phyloP scores from a whole-genome alignment of 805 yeast species.

The Yamadazyma laniorum region DNA sequence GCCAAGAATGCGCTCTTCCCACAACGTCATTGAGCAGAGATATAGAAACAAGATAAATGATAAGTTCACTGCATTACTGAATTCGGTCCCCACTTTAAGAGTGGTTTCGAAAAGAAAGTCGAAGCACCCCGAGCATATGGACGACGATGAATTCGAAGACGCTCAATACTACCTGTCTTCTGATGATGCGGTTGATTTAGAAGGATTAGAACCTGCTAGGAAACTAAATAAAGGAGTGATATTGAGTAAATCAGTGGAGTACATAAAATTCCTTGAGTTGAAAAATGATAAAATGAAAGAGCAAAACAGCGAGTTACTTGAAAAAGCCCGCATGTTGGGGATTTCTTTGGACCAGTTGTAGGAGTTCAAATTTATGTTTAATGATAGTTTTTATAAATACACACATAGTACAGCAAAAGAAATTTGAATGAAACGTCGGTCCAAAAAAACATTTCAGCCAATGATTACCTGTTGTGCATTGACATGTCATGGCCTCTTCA shows the following conservation, averaged over 20 bases:
- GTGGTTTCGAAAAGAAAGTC: slow-evolving; percentile 25
- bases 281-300: slow-evolving; percentile 50
- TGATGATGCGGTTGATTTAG: slow-evolving; percentile 43
- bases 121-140: slow-evolving; percentile 13
- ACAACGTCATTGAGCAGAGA: slow-evolving; percentile 43
- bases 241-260: slow-evolving; percentile 75
- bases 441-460: too few species aligned
- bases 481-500: too few species aligned
- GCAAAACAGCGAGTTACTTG: slow-evolving; percentile 51
- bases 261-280: slow-evolving; percentile 67
- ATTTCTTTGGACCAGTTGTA: slow-evolving; percentile 7
- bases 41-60: slow-evolving; percentile 44
- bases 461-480: too few species aligned
- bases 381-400: not conserved
- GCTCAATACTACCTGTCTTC: slow-evolving; percentile 7
- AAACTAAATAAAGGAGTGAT: slow-evolving; percentile 79
- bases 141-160: slow-evolving; percentile 14
- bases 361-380: not conserved
- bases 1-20: slow-evolving; percentile 33
- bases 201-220: slow-evolving; percentile 72
- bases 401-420: too few species aligned
- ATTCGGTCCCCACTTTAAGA: slow-evolving; percentile 39
- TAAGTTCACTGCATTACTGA: slow-evolving; percentile 37
- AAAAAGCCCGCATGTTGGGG: slow-evolving; percentile 38
- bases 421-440: too few species aligned